Conservation (phyloP, 2,329 filamentous ascomycete genomes). For the Dactylellina cionopaga region DNA sequence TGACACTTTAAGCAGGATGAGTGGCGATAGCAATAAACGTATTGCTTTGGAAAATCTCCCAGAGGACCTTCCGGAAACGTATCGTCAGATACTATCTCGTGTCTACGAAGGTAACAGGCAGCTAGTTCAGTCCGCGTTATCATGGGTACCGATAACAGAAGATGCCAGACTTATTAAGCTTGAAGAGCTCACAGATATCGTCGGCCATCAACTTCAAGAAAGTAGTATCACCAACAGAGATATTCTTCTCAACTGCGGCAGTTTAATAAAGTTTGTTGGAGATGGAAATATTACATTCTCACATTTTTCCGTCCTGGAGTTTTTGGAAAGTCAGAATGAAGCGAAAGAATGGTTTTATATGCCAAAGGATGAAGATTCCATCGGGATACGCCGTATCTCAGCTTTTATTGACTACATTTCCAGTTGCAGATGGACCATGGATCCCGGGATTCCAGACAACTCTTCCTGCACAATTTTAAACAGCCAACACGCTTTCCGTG, state of each 20-base stretch:
- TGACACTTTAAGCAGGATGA: slow-evolving; percentile 8
- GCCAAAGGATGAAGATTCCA: too few species aligned
- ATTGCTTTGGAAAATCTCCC: neutral
- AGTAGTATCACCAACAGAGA: slow-evolving; percentile 6
- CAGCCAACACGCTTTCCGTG: too few species aligned
- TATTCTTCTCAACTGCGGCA: slow-evolving; percentile 1
- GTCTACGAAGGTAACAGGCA: neutral
- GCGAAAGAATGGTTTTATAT: too few species aligned
- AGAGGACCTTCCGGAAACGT: slow-evolving; percentile 27
- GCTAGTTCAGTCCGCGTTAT: neutral
- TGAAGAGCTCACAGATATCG: neutral
- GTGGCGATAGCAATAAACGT: slow-evolving; percentile 16
- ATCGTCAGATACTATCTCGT: slow-evolving; percentile 3
- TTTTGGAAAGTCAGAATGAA: too few species aligned
- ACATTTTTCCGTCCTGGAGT: slow-evolving; percentile 28
- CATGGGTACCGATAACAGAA: neutral
- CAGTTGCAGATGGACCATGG: too few species aligned
- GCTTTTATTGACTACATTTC: too few species aligned
- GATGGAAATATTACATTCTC: neutral
- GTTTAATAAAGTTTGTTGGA: slow-evolving; percentile 2
- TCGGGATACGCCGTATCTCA: too few species aligned
- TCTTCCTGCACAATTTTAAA: too few species aligned
- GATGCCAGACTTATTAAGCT: neutral
- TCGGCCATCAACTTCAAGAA: neutral
- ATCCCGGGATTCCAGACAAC: too few species aligned